Conservation (phyloP, 805 yeast genomes). For the Blastobotrys americana region DNA sequence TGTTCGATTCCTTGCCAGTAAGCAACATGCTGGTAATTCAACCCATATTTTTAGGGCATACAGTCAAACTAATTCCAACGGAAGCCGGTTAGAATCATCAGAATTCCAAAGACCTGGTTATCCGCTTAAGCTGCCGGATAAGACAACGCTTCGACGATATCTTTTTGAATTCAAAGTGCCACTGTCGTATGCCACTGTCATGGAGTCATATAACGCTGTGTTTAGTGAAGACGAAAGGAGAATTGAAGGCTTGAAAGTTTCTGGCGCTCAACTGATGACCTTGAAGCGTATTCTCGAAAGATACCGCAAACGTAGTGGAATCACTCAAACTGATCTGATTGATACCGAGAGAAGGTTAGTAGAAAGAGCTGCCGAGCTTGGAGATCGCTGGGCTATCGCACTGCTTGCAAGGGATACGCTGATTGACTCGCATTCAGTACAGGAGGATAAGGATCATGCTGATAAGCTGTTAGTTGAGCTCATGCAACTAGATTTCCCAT, state of each 20-base stretch:
- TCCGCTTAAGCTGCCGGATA: conserved; percentile 7
- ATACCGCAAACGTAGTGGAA: conserved; percentile 52
- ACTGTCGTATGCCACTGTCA: conserved; percentile 17
- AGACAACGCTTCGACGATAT: conserved; percentile 18
- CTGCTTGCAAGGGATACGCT: conserved; percentile 47
- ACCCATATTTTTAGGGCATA: too few species aligned
- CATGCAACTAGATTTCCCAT: conserved; percentile 55
- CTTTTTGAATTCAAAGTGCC: conserved; percentile 24
- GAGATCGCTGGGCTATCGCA: conserved; percentile 74
- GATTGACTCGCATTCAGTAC: conserved; percentile 31
- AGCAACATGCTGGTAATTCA: not conserved
- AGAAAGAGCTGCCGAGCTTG: conserved; percentile 79
- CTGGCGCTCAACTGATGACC: conserved; percentile 53
- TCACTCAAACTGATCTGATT: conserved; percentile 48
- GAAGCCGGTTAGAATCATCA: too few species aligned
- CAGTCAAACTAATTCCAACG: too few species aligned
- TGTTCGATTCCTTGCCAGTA: not conserved
- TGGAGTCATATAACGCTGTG: conserved; percentile 19
- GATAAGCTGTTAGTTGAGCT: conserved; percentile 50
- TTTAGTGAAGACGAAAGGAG: conserved; percentile 10
- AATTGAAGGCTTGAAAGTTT: conserved; percentile 30
- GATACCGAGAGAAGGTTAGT: conserved; percentile 63
- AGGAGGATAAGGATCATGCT: conserved; percentile 60
- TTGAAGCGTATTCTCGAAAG: conserved; percentile 62
- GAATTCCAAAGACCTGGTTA: too few species aligned